phyloP scores from a whole-genome alignment of 2,329 filamentous ascomycete species.

The Lachnellula willkommii region DNA sequence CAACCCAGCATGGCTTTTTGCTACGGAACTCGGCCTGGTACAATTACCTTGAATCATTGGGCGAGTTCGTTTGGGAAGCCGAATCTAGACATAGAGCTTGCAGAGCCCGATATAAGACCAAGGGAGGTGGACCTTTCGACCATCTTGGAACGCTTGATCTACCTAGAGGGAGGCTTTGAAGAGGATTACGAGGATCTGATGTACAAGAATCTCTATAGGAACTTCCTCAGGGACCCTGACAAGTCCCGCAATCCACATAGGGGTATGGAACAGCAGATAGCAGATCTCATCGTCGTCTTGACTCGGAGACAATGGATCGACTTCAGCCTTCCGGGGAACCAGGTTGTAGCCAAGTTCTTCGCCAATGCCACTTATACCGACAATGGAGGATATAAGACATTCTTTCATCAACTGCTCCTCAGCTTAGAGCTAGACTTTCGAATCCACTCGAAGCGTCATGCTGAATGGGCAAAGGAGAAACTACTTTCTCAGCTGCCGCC shows the following conservation, averaged over 20 bases:
- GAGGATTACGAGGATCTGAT: slow-evolving; percentile 52
- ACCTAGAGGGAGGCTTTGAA: slow-evolving; percentile 51
- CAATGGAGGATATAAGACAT: slow-evolving; percentile 50
- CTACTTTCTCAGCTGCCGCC: slow-evolving; percentile 61
- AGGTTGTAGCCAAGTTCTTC: slow-evolving; percentile 69
- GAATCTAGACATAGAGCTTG: slow-evolving; percentile 51
- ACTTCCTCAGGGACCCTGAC: slow-evolving; percentile 63
- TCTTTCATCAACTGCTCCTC: slow-evolving; percentile 73
- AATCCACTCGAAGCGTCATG: slow-evolving; percentile 58
- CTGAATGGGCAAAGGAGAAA: slow-evolving; percentile 59
- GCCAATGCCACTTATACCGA: slow-evolving; percentile 55
- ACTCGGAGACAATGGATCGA: slow-evolving; percentile 69
- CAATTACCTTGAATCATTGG: slow-evolving; percentile 68
- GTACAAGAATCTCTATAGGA: slow-evolving; percentile 61
- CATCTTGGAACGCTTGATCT: slow-evolving; percentile 54
- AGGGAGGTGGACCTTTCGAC: slow-evolving; percentile 54
- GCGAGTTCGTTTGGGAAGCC: slow-evolving; percentile 52
- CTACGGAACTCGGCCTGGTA: slow-evolving; percentile 62
- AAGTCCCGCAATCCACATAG: slow-evolving; percentile 55
- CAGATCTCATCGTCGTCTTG: slow-evolving; percentile 63
- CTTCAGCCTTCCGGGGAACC: slow-evolving; percentile 63
- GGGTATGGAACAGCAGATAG: slow-evolving; percentile 65
- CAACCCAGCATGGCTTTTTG: slow-evolving; percentile 67
- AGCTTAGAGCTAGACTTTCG: slow-evolving; percentile 67
- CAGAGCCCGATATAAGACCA: slow-evolving; percentile 53